Conservation (phyloP, 495 filamentous ascomycete genomes). For the Penicillium egyptiacum region DNA sequence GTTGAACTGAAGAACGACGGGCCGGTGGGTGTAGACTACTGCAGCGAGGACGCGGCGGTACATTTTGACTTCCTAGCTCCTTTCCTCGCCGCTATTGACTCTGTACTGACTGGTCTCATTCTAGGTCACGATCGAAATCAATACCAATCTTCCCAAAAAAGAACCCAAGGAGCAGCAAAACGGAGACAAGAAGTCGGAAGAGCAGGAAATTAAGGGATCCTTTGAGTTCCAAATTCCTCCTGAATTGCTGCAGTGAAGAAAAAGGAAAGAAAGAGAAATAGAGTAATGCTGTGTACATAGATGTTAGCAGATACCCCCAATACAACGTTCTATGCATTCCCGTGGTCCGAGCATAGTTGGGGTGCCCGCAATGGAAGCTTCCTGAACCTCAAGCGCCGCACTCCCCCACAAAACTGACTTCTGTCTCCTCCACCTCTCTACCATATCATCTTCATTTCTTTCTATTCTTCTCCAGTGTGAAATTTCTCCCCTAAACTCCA, state of each 20-base stretch:
- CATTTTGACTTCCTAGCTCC: conserved; percentile 37
- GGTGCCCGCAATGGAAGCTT: conserved; percentile 43
- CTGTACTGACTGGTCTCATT: conserved; percentile 17
- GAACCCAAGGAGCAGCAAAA: conserved; percentile 36
- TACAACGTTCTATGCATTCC: conserved; percentile 13
- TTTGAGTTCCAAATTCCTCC: conserved; percentile 44
- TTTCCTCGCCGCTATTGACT: conserved; percentile 22
- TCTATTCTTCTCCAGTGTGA: conserved; percentile 12
- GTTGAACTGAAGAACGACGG: conserved; percentile 92
- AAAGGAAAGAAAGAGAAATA: not conserved
- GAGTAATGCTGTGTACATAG: conserved; percentile 12
- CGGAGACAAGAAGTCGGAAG: conserved; percentile 20
- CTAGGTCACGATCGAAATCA: conserved; percentile 68
- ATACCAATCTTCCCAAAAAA: conserved; percentile 59
- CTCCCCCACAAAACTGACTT: conserved; percentile 13
- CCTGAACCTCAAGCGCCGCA: conserved; percentile 33
- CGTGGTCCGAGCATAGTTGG: not conserved
- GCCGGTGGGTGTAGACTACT: conserved; percentile 76
- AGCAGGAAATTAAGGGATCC: conserved; percentile 23
- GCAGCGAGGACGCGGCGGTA: conserved; percentile 66
- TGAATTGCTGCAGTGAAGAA: conserved; percentile 38
- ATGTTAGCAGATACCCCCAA: conserved; percentile 16
- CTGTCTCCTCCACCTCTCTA: conserved; percentile 9
- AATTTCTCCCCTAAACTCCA: conserved; percentile 3
- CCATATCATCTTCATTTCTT: conserved; percentile 10